A percentile compares a stretch with the other conserved stretches of the same genome.
phyloP scores from a whole-genome alignment of 1,284 basidiomycete genomes.

The Singerocomus inundabilis region DNA sequence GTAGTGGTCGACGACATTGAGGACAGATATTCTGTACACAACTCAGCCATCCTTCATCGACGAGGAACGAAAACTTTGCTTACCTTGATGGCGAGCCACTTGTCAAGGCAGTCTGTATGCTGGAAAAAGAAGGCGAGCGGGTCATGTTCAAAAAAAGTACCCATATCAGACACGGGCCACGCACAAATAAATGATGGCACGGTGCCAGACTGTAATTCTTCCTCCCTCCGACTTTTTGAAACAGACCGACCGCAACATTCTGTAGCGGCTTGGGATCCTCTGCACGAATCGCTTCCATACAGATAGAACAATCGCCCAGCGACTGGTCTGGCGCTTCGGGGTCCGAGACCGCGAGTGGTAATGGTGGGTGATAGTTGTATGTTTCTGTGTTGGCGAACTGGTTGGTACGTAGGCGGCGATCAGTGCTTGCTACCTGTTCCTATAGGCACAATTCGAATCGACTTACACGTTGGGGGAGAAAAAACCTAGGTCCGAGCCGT shows the following conservation, averaged over 20 bases:
- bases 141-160: not conserved
- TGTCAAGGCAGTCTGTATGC: constrained; percentile 85
- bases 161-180: constrained; percentile 30
- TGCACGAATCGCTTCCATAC: constrained; percentile 83
- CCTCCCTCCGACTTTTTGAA: constrained; percentile 41
- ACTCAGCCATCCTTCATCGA: not conserved
- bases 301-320: constrained; percentile 85
- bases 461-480: constrained; percentile 61
- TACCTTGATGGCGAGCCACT: constrained; percentile 90
- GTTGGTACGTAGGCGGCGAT: not conserved
- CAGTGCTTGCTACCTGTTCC: not conserved
- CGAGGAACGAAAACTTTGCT: constrained; percentile 11
- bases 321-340: constrained; percentile 69
- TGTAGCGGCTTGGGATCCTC: constrained; percentile 41
- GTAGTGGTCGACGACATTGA: constrained; percentile 79
- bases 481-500: constrained; percentile 77
- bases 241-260: constrained; percentile 34
- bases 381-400: constrained; percentile 62
- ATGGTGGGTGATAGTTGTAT: constrained; percentile 83
- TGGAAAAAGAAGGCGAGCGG: constrained; percentile 26
- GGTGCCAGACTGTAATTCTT: constrained; percentile 83
- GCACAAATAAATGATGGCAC: constrained; percentile 85
- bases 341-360: constrained; percentile 58
- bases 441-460: not conserved
- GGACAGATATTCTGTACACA: constrained; percentile 76